Percentiles rank a stretch among this genome's conserved stretches.
Conservation (phyloP, 148 eudicot species). For the Nyssa sinensis region DNA sequence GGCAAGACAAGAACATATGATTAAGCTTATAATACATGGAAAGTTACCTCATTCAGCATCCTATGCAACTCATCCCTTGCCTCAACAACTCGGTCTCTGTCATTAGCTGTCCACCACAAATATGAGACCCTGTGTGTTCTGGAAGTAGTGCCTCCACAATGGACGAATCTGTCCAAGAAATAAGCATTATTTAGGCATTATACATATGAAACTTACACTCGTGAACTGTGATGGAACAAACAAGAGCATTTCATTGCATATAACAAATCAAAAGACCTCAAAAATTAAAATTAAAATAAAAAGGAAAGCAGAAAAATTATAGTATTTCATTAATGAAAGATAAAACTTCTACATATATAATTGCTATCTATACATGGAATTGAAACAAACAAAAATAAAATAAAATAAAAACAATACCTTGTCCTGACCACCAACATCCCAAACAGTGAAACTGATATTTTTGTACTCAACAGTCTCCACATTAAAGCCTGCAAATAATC, state of each 20-base stretch:
- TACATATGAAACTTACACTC: neutral
- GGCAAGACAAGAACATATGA: too few species aligned
- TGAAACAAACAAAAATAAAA: too few species aligned
- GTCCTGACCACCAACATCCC: slow-evolving; percentile 61
- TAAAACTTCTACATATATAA: neutral
- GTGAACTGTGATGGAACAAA: neutral
- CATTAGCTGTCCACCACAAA: slow-evolving; percentile 61
- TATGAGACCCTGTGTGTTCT: slow-evolving; percentile 54
- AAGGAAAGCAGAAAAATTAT: neutral
- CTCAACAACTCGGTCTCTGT: slow-evolving; percentile 63
- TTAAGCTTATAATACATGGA: neutral
- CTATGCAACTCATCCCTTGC: slow-evolving; percentile 62
- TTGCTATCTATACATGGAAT: neutral
- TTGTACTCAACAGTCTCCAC: slow-evolving; percentile 48
- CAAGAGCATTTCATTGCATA: neutral
- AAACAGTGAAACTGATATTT: slow-evolving; percentile 56
- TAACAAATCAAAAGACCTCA: neutral
- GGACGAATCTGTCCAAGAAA: slow-evolving; percentile 44
- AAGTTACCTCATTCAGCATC: slow-evolving; percentile 60
- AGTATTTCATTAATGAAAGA: neutral
- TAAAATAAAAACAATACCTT: slow-evolving; percentile 24
- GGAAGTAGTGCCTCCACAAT: slow-evolving; percentile 61
- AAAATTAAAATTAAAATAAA: neutral
- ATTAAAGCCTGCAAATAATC: slow-evolving; percentile 25
- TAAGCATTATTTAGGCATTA: neutral